These are phyloP conservation scores for Suhomyces guaymorum DNA, from an alignment of 1,139 yeast species.

Conservation along the genomic window DNA sequence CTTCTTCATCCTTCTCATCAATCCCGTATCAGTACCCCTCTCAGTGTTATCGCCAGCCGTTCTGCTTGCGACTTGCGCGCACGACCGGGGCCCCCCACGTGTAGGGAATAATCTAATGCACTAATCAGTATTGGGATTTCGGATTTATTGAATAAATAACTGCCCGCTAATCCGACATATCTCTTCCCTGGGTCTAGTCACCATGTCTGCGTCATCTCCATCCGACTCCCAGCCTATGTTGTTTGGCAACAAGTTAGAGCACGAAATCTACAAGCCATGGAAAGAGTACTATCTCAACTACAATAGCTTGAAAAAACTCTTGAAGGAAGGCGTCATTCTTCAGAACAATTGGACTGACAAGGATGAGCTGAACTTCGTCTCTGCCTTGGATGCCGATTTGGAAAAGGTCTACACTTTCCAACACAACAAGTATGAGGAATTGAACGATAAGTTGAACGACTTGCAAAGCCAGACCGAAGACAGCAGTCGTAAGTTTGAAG, in stretches of 20 bases:
- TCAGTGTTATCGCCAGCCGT: not conserved
- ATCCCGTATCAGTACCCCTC: not conserved
- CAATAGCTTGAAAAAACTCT: slow-evolving; percentile 71
- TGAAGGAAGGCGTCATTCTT: slow-evolving; percentile 73
- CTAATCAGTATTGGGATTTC: not conserved
- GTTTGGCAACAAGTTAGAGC: slow-evolving; percentile 79
- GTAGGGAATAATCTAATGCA: not conserved
- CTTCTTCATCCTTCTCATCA: too few relatives aligned
- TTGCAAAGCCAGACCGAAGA: slow-evolving; percentile 54
- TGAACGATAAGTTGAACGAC: slow-evolving; percentile 62
- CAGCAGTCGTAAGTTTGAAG: slow-evolving; percentile 45
- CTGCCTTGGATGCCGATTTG: slow-evolving; percentile 77
- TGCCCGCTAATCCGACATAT: not conserved
- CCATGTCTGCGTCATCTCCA: slow-evolving; percentile 5
- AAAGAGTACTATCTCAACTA: slow-evolving; percentile 78
- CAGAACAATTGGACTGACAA: slow-evolving; percentile 35
- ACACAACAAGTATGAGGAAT: slow-evolving; percentile 63
- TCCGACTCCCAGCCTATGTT: slow-evolving; percentile 52
- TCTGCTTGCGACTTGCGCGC: not conserved
- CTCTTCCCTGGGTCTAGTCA: not conserved
- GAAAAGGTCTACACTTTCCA: slow-evolving; percentile 95
- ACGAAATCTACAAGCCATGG: slow-evolving; percentile 90
- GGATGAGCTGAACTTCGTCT: slow-evolving; percentile 82
- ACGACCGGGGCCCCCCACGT: not conserved
- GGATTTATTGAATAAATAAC: not conserved